Percentiles rank a stretch among this genome's conserved stretches.
phyloP scores from a whole-genome alignment of 768 basidiomycete species.

The Mrakia frigida region DNA sequence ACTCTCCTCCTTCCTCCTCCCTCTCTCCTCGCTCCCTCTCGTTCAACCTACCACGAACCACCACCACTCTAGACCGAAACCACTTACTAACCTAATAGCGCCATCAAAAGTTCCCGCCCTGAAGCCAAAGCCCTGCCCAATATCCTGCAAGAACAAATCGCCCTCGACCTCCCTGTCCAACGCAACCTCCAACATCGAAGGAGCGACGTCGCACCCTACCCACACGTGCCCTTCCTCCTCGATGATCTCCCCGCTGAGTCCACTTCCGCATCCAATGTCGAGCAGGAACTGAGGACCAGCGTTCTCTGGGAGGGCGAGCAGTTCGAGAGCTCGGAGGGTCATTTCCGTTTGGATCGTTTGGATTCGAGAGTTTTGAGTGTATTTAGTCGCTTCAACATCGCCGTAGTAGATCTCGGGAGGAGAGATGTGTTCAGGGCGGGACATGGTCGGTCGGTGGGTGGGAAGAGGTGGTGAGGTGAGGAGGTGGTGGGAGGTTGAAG shows the following conservation, averaged over 20 bases:
- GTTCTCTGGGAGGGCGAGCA: constrained; percentile 73
- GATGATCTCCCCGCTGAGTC: constrained; percentile 89
- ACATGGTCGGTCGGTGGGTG: constrained; percentile 54
- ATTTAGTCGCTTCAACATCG: constrained; percentile 90
- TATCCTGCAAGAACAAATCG: constrained; percentile 93
- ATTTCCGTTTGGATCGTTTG: constrained; percentile 96
- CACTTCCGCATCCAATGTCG: constrained; percentile 97
- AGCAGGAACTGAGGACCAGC: constrained; percentile 71
- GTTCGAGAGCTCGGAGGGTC: constrained; percentile 91
- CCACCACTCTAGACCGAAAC: background rate
- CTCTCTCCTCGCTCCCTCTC: too few species aligned
- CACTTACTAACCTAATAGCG: constrained; percentile 69
- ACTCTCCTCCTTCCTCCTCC: background rate
- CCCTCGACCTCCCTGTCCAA: constrained; percentile 92
- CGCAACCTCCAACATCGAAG: constrained; percentile 97
- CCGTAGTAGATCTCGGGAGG: constrained; percentile 97
- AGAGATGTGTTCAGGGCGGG: constrained; percentile 78
- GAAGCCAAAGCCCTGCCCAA: constrained; percentile 96
- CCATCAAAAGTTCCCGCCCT: constrained; percentile 96
- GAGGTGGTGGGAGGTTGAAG: too few species aligned
- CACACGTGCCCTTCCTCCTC: constrained; percentile 90
- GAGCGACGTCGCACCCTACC: constrained; percentile 90
- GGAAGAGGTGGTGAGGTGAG: background rate
- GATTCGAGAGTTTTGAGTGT: constrained; percentile 91
- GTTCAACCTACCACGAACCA: background rate